phyloP scores from a whole-genome alignment of 495 filamentous ascomycete species.

The Astrothelium macrocarpum region DNA sequence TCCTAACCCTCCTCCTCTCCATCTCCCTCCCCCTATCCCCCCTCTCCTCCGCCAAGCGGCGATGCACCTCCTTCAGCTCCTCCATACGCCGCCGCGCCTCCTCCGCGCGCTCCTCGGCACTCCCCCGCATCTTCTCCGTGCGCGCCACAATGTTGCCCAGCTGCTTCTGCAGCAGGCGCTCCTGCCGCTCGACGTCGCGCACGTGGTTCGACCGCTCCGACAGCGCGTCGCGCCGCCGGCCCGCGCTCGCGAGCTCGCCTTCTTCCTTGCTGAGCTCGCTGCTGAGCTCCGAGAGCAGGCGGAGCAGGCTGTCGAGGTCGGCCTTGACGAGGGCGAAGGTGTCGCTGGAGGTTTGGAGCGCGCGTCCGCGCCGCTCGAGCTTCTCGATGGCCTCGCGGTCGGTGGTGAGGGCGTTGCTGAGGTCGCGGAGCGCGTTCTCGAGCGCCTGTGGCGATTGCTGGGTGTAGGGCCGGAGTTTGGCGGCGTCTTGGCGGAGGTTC shows the following conservation, averaged over 20 bases:
- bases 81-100: conserved; percentile 81
- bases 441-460: conserved; percentile 75
- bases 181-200: conserved; percentile 78
- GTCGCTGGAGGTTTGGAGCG: conserved; percentile 84
- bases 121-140: conserved; percentile 67
- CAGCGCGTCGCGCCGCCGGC: conserved; percentile 73
- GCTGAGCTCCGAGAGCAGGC: conserved; percentile 78
- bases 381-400: conserved; percentile 79
- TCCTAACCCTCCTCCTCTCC: conserved; percentile 78
- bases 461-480: conserved; percentile 84
- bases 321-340: conserved; percentile 73
- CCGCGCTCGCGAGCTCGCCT: conserved; percentile 69
- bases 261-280: conserved; percentile 80
- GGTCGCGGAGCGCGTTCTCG: conserved; percentile 68
- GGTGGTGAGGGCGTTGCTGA: conserved; percentile 60
- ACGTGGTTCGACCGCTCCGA: conserved; percentile 80
- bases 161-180: conserved; percentile 74
- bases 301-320: conserved; percentile 76
- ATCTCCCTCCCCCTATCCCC: conserved; percentile 79
- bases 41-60: conserved; percentile 71
- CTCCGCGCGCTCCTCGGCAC: conserved; percentile 69
- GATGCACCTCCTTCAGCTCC: conserved; percentile 71
- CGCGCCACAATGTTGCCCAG: conserved; percentile 72
- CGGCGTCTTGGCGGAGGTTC: conserved; percentile 59
- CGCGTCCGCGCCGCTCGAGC: conserved; percentile 74